Conservation (phyloP, 257 asterid species). For the Solanum microdontum region DNA sequence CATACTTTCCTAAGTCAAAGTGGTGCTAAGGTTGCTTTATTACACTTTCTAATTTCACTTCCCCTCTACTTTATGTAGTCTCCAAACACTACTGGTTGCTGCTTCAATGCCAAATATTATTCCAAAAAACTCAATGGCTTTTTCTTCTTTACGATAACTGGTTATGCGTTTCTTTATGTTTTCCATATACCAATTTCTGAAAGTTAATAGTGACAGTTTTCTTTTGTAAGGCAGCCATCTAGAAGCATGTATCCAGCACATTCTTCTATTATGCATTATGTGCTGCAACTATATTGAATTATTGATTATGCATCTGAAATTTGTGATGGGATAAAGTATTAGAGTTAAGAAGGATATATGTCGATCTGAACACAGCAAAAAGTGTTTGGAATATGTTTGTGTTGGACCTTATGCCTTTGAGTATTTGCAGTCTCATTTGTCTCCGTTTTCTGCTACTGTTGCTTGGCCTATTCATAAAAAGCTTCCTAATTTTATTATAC, state of each 20-base stretch:
- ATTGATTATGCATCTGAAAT: background rate
- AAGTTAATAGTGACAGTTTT: background rate
- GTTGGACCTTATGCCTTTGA: background rate
- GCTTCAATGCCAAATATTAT: background rate
- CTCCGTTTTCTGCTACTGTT: background rate
- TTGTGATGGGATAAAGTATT: background rate
- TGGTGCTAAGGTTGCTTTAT: background rate
- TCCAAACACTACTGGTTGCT: background rate
- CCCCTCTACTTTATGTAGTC: background rate
- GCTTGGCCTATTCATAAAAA: background rate
- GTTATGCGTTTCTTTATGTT: background rate
- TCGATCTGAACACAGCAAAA: background rate
- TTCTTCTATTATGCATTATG: background rate
- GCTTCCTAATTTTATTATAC: background rate
- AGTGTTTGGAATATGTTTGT: background rate
- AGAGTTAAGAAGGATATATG: background rate
- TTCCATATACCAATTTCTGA: background rate
- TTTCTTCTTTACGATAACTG: background rate
- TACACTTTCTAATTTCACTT: background rate
- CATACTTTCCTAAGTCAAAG: background rate
- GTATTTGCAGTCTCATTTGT: background rate
- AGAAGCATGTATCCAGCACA: background rate
- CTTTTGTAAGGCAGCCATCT: background rate
- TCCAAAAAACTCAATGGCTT: background rate
- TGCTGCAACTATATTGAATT: background rate